Percentiles rank a stretch among this genome's conserved stretches.
Conservation (phyloP, 140 eudicot species). For the Anethum foeniculum region DNA sequence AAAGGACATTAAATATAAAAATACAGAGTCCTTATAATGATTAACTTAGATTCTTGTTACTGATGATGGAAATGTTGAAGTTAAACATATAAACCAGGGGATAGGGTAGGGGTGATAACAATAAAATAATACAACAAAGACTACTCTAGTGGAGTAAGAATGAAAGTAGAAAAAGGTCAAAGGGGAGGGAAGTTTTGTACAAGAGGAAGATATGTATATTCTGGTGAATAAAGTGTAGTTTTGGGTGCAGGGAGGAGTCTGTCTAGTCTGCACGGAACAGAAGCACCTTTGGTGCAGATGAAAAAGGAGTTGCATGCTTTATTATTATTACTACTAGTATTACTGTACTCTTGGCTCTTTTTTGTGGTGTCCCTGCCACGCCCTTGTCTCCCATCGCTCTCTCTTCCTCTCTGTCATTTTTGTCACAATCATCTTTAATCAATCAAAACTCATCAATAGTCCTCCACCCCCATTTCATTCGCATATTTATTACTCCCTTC, state of each 20-base stretch:
- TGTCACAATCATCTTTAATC: conserved; percentile 1
- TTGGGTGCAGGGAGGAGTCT: not conserved
- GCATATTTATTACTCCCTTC: not conserved
- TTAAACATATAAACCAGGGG: not conserved
- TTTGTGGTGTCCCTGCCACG: conserved; percentile 1
- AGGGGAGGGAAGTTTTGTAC: not conserved
- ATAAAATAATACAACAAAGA: not conserved
- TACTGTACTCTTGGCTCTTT: not conserved
- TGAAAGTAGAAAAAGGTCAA: not conserved
- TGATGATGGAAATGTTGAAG: not conserved
- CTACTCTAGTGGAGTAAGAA: not conserved
- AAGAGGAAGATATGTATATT: not conserved
- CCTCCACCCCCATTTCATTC: not conserved
- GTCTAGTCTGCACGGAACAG: not conserved
- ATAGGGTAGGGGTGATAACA: not conserved
- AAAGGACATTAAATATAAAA: no score
- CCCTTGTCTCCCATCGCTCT: not conserved
- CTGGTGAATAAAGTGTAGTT: not conserved
- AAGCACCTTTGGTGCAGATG: not conserved
- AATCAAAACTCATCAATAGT: not conserved
- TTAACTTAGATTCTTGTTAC: not conserved
- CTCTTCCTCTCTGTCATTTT: not conserved
- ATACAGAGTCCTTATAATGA: no score
- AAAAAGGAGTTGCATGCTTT: conserved; percentile 7
- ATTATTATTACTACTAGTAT: no score